These are phyloP conservation scores for Acanthamoeba royreba DNA, from an alignment of 208 protist genomes.

Conservation along the genomic window DNA sequence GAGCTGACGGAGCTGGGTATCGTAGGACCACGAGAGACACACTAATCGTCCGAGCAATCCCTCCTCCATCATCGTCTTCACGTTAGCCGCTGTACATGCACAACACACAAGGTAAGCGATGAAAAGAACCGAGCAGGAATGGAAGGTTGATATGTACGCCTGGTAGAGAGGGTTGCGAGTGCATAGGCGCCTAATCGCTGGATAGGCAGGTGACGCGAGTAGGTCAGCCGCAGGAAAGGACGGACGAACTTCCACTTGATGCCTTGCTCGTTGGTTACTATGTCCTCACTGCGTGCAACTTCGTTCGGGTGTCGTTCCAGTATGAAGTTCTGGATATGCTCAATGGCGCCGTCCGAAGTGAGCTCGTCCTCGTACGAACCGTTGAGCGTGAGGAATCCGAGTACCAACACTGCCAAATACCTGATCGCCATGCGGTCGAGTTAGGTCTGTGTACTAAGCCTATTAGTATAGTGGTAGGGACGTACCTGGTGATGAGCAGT, in stretches of 20 bases:
- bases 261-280: background rate
- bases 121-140: background rate
- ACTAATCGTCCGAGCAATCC: background rate
- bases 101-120: background rate
- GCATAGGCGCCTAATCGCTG: background rate
- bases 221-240: slow-evolving; percentile 29
- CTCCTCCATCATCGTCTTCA: slow-evolving; percentile 39
- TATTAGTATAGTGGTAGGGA: background rate
- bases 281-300: background rate
- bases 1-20: background rate
- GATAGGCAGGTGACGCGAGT: background rate
- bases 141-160: background rate
- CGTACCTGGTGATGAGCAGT: slow-evolving; percentile 22
- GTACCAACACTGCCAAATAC: background rate
- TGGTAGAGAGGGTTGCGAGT: background rate
- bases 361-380: background rate
- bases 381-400: slow-evolving; percentile 30
- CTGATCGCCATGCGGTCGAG: background rate
- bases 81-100: background rate
- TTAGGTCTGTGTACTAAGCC: background rate
- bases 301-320: background rate
- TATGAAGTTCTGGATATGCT: slow-evolving; percentile 42
- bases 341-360: background rate
- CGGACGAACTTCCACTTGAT: slow-evolving; percentile 44
- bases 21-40: slow-evolving; percentile 18